Evolutionary conservation across 2,329 filamentous ascomycete genomes (phyloP).

Genomic region (Cryphonectria naterciae): DNA sequence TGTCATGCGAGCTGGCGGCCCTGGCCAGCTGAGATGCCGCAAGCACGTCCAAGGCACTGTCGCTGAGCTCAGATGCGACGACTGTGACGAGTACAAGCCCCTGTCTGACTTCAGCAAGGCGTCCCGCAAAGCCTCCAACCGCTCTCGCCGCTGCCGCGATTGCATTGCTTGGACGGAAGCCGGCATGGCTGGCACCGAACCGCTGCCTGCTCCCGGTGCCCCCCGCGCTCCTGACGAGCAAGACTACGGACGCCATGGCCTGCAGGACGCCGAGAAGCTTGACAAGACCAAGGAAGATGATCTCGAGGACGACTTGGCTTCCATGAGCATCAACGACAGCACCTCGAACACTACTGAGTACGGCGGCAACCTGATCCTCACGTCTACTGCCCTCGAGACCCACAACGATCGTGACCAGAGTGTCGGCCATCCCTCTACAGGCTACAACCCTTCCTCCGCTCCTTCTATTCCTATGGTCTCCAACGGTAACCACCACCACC

Average conservation of each 20-base stretch:
- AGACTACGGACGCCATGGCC: not conserved
- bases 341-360: not conserved
- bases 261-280: not conserved
- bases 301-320: not conserved
- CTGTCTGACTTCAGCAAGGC: slow-evolving; percentile 21
- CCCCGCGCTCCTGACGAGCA: slow-evolving; percentile 6
- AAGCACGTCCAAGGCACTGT: slow-evolving; percentile 20
- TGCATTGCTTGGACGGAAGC: slow-evolving; percentile 23
- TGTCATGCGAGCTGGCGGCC: slow-evolving; percentile 8
- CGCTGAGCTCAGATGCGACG: slow-evolving; percentile 20
- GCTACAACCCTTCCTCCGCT: slow-evolving; percentile 22
- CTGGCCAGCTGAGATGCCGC: slow-evolving; percentile 16
- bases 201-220: slow-evolving; percentile 21
- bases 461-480: slow-evolving; percentile 8
- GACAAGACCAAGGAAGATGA: not conserved
- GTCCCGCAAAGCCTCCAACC: slow-evolving; percentile 10
- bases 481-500: not conserved
- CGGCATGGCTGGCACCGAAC: slow-evolving; percentile 9
- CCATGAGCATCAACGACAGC: not conserved
- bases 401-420: not conserved
- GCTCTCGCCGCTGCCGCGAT: slow-evolving; percentile 22
- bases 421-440: not conserved
- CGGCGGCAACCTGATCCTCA: not conserved
- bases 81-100: slow-evolving; percentile 15
- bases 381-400: slow-evolving; percentile 4